Percentiles rank a stretch among this genome's conserved stretches.
Evolutionary conservation across 257 asterid species (phyloP).

Genomic region (Solanum tarijense): DNA sequence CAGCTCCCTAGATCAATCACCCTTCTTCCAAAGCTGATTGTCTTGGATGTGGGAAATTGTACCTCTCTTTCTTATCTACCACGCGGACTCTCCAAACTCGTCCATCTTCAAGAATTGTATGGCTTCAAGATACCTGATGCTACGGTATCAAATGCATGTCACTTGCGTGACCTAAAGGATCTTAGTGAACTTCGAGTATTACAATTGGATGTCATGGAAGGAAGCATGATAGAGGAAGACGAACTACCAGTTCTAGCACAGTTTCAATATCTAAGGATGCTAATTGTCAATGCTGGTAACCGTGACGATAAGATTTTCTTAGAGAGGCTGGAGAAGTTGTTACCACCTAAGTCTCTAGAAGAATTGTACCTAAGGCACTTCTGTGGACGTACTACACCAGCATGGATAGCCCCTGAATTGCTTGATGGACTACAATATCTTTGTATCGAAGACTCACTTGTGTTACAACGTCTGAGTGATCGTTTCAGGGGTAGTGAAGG

Average conservation of each 20-base stretch:
- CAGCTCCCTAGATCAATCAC: background rate
- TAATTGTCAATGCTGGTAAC: background rate
- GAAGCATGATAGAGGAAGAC: conserved; percentile 7
- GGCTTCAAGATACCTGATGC: conserved; percentile 13
- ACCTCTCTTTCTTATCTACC: conserved; percentile 7
- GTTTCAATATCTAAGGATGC: conserved; percentile 2
- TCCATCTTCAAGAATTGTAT: conserved; percentile 14
- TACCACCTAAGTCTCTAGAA: background rate
- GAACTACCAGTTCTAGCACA: conserved; percentile 3
- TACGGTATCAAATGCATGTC: background rate
- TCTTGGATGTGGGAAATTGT: conserved; percentile 21
- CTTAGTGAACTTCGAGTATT: conserved; percentile 11
- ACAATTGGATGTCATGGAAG: conserved; percentile 9
- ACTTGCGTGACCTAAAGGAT: conserved; percentile 6
- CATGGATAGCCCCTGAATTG: conserved; percentile 13
- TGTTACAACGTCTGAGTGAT: background rate
- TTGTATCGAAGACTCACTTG: conserved; percentile 9
- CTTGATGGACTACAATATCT: conserved; percentile 13
- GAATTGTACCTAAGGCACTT: conserved; percentile 17
- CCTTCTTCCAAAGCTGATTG: conserved; percentile 3
- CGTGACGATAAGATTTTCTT: background rate
- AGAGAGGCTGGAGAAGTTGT: background rate
- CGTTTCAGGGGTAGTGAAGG: background rate
- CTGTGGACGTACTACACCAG: conserved; percentile 11
- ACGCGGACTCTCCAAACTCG: conserved; percentile 7